Evolutionary conservation across 495 filamentous ascomycete genomes (phyloP), one percentile per base, ranked within the genome.

Genomic region (Tricharina praecox): DNA sequence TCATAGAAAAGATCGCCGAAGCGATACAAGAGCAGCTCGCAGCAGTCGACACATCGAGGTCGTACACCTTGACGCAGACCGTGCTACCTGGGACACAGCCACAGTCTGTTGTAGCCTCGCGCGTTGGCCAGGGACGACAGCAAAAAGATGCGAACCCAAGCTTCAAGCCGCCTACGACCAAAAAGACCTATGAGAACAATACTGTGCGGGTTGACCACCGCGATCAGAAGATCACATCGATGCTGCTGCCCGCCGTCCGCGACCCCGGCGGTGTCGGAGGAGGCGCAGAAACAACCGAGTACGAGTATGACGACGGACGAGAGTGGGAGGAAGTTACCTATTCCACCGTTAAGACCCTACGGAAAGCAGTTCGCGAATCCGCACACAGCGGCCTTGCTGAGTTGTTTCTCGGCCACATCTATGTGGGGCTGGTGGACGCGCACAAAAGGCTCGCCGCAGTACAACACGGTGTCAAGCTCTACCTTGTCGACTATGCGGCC

Each of bases 371-470:
- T 28, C 81, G 87, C 18, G 77, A 83, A 19, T 67, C 74, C 18
- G 92, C 93, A 74, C 88, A 99, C 66, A 78, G 83, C 52, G 79
- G 78, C 39, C 74, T 96, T 38, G 94, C 84, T 11, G 87, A 94
- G 50, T 75, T 85, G 39, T 84, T 94, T 60, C 81, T 85, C 25
- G 78, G 75, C 16, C 92, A 92, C 60, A 93, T 83, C 0, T 99
- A 94, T 60, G 82, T 99, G 52, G 92, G 92, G 11, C 70, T 96
- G 32, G 82, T 95, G 10, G 90, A 96, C 61, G 81, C 86, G 55
- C 73, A 71, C 41, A 78, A 82, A 32, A 84, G 92, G 19, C 76
- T 99, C 19, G 86, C 77, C 32, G 86, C 90, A 25, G 82, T 99
- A 26, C 92, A 99, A 68, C 75, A 81, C 20, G 90, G 92, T 15